phyloP scores from a whole-genome alignment of 2,329 filamentous ascomycete species.

The Fusarium cicatricum region DNA sequence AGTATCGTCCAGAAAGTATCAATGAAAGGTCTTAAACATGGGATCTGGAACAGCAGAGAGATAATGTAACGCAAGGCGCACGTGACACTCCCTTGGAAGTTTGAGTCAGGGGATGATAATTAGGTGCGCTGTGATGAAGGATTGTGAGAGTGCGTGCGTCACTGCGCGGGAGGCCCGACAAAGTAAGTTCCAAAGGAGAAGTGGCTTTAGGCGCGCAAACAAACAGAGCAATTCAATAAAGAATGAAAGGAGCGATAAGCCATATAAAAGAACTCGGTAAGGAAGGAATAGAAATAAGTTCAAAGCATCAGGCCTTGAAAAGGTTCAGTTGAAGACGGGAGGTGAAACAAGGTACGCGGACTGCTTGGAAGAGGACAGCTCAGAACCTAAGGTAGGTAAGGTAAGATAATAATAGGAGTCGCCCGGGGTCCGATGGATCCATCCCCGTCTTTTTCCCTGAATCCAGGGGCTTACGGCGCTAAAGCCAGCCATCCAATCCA shows the following conservation, averaged over 20 bases:
- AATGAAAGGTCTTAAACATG: not conserved
- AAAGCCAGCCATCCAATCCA: conserved; percentile 29
- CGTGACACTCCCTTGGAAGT: conserved; percentile 8
- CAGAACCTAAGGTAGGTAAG: no score
- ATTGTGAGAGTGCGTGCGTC: conserved; percentile 29
- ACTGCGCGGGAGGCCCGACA: conserved; percentile 22
- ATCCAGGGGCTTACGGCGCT: conserved; percentile 37
- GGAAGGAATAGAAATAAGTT: not conserved
- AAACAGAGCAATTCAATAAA: not conserved
- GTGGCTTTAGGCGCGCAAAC: not conserved
- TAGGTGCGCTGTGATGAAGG: conserved; percentile 1
- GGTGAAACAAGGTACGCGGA: conserved; percentile 31
- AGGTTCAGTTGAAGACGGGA: conserved; percentile 27
- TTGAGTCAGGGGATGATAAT: conserved; percentile 4
- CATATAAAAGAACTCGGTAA: conserved; percentile 3
- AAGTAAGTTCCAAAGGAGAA: conserved; percentile 8
- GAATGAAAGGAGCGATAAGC: conserved; percentile 10
- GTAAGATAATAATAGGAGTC: conserved; percentile 35
- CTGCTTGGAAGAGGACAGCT: conserved; percentile 37
- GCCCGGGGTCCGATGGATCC: conserved; percentile 6
- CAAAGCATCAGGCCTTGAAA: conserved; percentile 1
- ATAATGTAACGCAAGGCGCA: not conserved
- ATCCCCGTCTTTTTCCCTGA: conserved; percentile 32
- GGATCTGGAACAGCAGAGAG: not conserved
- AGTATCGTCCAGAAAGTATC: conserved; percentile 2